Conservation (phyloP, 352 stramenopile species). For the Globisporangium camurandrum region DNA sequence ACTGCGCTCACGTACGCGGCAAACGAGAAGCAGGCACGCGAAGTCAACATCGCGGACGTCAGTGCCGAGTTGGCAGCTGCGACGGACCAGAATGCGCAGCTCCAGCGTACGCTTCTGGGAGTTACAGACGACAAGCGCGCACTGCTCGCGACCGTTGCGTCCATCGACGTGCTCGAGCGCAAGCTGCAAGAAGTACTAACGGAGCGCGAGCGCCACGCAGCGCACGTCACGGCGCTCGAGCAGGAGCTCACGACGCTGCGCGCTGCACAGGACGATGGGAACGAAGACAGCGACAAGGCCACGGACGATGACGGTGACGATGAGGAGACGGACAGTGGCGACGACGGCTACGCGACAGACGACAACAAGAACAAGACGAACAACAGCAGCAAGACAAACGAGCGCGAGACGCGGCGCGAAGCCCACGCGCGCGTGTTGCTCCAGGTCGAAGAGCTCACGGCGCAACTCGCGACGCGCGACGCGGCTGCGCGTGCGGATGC, state of each 20-base stretch:
- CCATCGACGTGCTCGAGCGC: slow-evolving; percentile 3
- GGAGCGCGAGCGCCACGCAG: slow-evolving; percentile 4
- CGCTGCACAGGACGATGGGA: no score
- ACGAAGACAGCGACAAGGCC: no score
- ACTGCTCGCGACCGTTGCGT: slow-evolving; percentile 2
- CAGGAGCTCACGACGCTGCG: not conserved
- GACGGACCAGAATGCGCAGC: slow-evolving; percentile 19
- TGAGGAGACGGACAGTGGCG: no score
- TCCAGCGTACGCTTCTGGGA: slow-evolving; percentile 17
- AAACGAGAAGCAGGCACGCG: slow-evolving; percentile 26
- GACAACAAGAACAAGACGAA: no score
- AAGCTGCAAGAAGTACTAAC: slow-evolving; percentile 8
- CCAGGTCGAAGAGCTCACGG: slow-evolving; percentile 17
- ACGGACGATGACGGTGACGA: no score
- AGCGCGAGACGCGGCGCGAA: no score
- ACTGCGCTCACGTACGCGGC: slow-evolving; percentile 19
- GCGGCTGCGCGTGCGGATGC: no score
- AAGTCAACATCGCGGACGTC: slow-evolving; percentile 24
- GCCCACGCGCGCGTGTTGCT: slow-evolving; percentile 19
- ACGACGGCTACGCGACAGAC: no score
- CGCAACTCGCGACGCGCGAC: slow-evolving; percentile 11
- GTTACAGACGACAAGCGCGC: slow-evolving; percentile 16
- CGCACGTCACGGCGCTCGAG: not conserved
- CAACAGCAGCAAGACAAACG: no score
- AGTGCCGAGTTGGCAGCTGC: slow-evolving; percentile 27